Conservation (phyloP, 2,329 filamentous ascomycete genomes). For the Epichloe scottii region DNA sequence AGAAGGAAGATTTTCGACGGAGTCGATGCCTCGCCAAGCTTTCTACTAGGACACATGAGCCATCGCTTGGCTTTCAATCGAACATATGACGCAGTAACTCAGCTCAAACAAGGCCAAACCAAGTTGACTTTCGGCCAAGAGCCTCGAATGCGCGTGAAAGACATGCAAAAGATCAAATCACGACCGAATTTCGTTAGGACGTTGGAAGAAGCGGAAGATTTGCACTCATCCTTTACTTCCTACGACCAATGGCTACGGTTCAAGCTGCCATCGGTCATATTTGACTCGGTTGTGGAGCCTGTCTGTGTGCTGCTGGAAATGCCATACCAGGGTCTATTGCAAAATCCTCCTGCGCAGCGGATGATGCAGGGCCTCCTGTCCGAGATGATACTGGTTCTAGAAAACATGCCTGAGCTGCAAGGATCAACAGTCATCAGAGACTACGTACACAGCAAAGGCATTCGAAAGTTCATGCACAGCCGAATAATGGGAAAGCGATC, state of each 20-base stretch:
- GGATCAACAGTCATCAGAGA: constrained; percentile 43
- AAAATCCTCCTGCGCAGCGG: constrained; percentile 51
- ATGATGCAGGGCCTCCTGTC: constrained; percentile 59
- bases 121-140: constrained; percentile 16
- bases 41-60: constrained; percentile 56
- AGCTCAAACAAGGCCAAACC: constrained; percentile 21
- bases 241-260: constrained; percentile 44
- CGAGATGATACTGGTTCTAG: constrained; percentile 64
- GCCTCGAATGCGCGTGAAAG: constrained; percentile 8
- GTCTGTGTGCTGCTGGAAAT: constrained; percentile 69
- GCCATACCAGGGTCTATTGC: constrained; percentile 57
- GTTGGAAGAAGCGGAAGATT: constrained; percentile 11
- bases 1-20: constrained; percentile 60
- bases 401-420: constrained; percentile 60
- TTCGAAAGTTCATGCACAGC: constrained; percentile 44
- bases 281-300: constrained; percentile 67
- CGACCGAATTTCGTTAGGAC: constrained; percentile 12
- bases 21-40: constrained; percentile 52
- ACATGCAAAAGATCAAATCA: constrained; percentile 9
- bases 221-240: constrained; percentile 12
- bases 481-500: constrained; percentile 32
- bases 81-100: constrained; percentile 25
- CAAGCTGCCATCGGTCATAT: constrained; percentile 69
- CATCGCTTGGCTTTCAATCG: constrained; percentile 32
- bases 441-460: constrained; percentile 44